Evolutionary conservation across 179 eudicot genomes (phyloP), one percentile per base, ranked within the genome.

Genomic region (Nepenthes alata): DNA sequence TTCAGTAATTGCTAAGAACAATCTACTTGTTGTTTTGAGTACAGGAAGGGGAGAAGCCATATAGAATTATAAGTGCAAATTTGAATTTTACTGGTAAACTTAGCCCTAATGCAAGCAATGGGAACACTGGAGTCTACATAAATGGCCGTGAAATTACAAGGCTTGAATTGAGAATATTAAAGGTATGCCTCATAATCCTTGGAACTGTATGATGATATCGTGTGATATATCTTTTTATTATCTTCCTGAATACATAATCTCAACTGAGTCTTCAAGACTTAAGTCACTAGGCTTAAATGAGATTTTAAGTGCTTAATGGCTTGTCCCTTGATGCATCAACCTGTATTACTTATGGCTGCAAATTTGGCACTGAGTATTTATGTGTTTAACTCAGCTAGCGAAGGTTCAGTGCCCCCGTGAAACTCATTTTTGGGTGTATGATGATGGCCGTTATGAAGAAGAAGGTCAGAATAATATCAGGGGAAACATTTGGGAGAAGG

Each of bases 401-500:
- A 82, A 82, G 37, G 97, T 94, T 49, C 99, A 94, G 69, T 90
- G 99, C 59, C 97, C 97, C 25, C 96, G 96, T 61, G 96, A 86
- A 68, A 89, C 97, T 64, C 96, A 89, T 77, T 91, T 86, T 67
- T 91, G 97, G 97, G 95, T 91, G 53, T 89, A 91, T 63, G 97
- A 86, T 68, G 96, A 91, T 80, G 97, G 97, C n/a, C 87, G 87
- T 16, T 89, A 91, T 58, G 96, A 91, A 81, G 97, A 91, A 75
- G 97, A 91, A 81, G 97, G 97, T 63, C 95, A 89, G 71, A 91
- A 91, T 74, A 86, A 84, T 68, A 89, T 91, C 62, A 79, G 87
- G 67, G 97, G 96, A 49, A 91, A 91, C 68, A 91, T 91, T 35
- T 91, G 96, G 96, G 96, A 84, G 69, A 91, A 89, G 97, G 97